phyloP scores from a whole-genome alignment of 805 yeast genomes.

The Kuraishia capsulata region DNA sequence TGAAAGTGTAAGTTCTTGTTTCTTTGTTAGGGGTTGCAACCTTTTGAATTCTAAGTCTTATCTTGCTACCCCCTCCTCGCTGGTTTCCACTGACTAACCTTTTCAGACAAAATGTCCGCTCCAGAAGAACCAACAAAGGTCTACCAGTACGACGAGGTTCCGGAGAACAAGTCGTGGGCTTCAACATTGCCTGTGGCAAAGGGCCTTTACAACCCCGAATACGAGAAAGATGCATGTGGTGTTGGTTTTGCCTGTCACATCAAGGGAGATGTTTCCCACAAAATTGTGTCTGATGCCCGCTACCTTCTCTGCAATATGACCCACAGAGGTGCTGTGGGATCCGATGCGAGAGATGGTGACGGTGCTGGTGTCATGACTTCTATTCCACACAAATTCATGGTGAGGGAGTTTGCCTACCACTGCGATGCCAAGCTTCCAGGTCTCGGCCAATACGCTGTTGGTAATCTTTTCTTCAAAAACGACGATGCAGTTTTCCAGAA shows the following conservation, averaged over 20 bases:
- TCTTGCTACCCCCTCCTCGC: too few species aligned
- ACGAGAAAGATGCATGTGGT: conserved; percentile 97
- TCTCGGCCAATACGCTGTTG: conserved; percentile 86
- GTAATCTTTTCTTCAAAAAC: conserved; percentile 89
- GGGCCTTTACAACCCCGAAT: conserved; percentile 90
- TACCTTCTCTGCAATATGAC: conserved; percentile 93
- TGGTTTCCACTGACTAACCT: too few species aligned
- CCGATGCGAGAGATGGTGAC: conserved; percentile 95
- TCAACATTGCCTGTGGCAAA: conserved; percentile 74
- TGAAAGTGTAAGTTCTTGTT: too few species aligned
- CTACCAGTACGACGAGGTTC: conserved; percentile 64
- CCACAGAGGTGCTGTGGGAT: conserved; percentile 96
- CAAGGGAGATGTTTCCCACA: conserved; percentile 81
- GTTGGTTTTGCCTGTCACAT: conserved; percentile 96
- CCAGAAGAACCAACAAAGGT: too few species aligned
- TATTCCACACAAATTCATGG: conserved; percentile 82
- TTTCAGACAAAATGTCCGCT: too few species aligned
- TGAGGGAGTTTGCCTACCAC: conserved; percentile 71
- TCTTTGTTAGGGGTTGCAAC: too few species aligned
- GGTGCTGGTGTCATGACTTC: conserved; percentile 97
- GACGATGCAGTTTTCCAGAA: conserved; percentile 52
- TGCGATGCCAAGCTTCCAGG: conserved; percentile 63
- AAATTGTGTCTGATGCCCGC: conserved; percentile 85
- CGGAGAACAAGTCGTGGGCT: conserved; percentile 87
- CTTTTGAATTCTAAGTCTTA: too few species aligned